phyloP scores from a whole-genome alignment of 805 yeast species.

The Candida railenensis region DNA sequence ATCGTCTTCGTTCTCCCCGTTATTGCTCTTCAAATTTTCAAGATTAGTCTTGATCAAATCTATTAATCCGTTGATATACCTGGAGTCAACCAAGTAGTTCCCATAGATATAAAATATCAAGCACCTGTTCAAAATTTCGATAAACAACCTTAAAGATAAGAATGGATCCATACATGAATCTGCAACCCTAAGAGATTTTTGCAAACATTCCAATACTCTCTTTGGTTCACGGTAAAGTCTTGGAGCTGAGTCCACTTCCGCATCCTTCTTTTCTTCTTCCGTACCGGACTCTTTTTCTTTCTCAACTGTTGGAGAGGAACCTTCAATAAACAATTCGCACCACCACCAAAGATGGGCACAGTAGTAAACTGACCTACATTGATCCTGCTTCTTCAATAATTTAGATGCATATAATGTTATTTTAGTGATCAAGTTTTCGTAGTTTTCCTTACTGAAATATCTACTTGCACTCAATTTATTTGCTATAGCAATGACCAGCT shows the following conservation, averaged over 20 bases:
- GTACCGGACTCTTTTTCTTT: slow-evolving; percentile 42
- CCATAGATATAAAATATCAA: slow-evolving; percentile 84
- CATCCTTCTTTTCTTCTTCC: slow-evolving; percentile 21
- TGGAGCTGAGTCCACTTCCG: slow-evolving; percentile 13
- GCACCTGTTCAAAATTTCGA: slow-evolving; percentile 86
- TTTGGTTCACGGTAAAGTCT: slow-evolving; percentile 46
- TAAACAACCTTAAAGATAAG: slow-evolving; percentile 76
- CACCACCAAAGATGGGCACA: slow-evolving; percentile 97
- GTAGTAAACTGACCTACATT: slow-evolving; percentile 83
- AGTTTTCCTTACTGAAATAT: slow-evolving; percentile 59
- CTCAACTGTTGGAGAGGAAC: slow-evolving; percentile 25
- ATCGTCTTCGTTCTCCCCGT: slow-evolving; percentile 17
- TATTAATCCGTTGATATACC: slow-evolving; percentile 81
- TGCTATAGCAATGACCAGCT: slow-evolving; percentile 45
- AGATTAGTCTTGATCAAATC: slow-evolving; percentile 74
- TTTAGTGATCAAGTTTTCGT: slow-evolving; percentile 79
- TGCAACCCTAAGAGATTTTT: slow-evolving; percentile 83
- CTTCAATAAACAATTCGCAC: slow-evolving; percentile 49
- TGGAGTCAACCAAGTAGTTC: slow-evolving; percentile 62
- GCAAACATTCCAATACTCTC: slow-evolving; percentile 87
- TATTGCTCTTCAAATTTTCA: slow-evolving; percentile 39
- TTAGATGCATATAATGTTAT: slow-evolving; percentile 86
- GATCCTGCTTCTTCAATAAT: slow-evolving; percentile 87
- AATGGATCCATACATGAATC: slow-evolving; percentile 87
- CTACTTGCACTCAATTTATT: slow-evolving; percentile 44